Conservation (phyloP, 106 monocot species). For the Xerophyta viscosa region DNA sequence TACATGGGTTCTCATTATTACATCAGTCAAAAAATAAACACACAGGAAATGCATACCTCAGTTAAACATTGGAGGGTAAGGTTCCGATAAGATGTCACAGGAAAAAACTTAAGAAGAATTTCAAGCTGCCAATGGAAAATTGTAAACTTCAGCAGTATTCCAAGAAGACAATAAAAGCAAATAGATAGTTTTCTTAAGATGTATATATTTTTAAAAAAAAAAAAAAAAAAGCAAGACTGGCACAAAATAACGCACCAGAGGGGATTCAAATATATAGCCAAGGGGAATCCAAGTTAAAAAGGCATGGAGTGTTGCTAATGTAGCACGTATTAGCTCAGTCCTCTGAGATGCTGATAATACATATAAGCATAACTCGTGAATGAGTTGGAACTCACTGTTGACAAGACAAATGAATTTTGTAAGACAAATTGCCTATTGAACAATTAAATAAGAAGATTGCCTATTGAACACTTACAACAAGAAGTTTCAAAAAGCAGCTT, state of each 20-base stretch:
- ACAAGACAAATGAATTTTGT: conserved; percentile 7
- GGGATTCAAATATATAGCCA: conserved; percentile 97
- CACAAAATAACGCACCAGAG: conserved; percentile 62
- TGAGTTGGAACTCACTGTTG: conserved; percentile 95
- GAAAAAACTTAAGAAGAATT: conserved; percentile 83
- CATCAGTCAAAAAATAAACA: not conserved
- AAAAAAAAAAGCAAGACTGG: too few species aligned
- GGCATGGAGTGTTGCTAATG: conserved; percentile 93
- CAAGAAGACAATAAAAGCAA: not conserved
- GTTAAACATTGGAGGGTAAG: conserved; percentile 97
- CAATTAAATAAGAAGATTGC: too few species aligned
- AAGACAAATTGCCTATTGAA: too few species aligned
- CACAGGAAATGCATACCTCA: conserved; percentile 37
- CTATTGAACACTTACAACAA: too few species aligned
- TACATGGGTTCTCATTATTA: not conserved
- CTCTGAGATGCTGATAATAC: conserved; percentile 92
- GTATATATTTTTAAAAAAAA: too few species aligned
- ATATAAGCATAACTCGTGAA: conserved; percentile 96
- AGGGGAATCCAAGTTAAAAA: conserved; percentile 98
- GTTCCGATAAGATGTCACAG: conserved; percentile 81
- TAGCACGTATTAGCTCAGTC: conserved; percentile 86
- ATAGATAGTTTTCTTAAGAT: not conserved
- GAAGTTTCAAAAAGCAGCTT: too few species aligned
- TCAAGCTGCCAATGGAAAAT: conserved; percentile 57
- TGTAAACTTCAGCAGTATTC: not conserved